phyloP scores from a whole-genome alignment of 306 rosid genomes.

The Carpinus viminea region DNA sequence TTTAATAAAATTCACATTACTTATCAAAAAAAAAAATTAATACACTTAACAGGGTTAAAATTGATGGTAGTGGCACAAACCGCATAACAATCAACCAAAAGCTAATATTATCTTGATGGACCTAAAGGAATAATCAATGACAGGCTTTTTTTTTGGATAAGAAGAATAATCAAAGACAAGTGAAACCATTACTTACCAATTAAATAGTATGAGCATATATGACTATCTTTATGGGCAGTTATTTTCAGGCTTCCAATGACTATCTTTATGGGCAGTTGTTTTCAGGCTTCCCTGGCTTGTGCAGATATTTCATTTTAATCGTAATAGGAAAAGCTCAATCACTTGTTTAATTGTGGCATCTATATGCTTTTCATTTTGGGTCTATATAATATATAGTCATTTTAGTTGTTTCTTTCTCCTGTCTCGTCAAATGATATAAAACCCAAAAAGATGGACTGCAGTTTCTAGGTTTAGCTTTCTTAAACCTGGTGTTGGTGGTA shows the following conservation, averaged over 20 bases:
- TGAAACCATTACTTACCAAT: background rate
- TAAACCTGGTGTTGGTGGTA: background rate
- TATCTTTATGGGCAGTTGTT: constrained; percentile 6
- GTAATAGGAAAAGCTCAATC: background rate
- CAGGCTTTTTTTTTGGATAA: too few relatives aligned
- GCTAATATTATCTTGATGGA: background rate
- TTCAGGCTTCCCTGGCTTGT: constrained; percentile 9
- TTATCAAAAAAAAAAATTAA: too few relatives aligned
- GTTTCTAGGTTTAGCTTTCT: background rate
- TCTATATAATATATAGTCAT: background rate
- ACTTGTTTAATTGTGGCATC: background rate
- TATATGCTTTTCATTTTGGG: background rate
- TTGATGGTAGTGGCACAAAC: background rate
- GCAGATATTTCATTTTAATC: constrained; percentile 1
- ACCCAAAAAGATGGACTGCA: background rate
- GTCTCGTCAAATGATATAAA: background rate
- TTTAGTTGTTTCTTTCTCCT: background rate
- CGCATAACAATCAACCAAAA: background rate
- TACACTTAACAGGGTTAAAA: background rate
- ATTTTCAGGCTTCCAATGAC: background rate
- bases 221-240: background rate
- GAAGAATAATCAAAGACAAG: background rate
- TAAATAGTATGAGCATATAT: background rate
- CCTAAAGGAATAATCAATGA: background rate
- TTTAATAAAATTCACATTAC: too few relatives aligned